Base-by-base conservation (phyloP, 257 asterid species). In the Euphrasia confusa region DNA sequence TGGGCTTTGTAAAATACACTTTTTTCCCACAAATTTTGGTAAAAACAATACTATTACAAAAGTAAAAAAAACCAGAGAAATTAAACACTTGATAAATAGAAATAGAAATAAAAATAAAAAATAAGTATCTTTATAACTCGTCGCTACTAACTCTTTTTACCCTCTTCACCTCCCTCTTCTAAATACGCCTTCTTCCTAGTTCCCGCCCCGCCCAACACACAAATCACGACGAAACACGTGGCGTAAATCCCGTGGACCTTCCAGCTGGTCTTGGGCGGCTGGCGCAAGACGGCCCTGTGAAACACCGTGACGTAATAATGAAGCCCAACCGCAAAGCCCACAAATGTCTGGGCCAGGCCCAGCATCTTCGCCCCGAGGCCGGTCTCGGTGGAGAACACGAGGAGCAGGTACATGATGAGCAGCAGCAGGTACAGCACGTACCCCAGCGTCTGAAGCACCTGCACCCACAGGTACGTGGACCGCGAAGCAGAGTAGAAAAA, bases 291-390 rank as follows among this genome's bases (percentile, higher is more conserved):
- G 0, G 95, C 90, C 75, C 77, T 76, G 18, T 86, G 97, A 73
- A 86, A 92, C 75, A 92, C 97, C 77, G 78, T 75, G 88, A 86
- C 71, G 67, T 89, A 92, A 62, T 87, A 86, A 79, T 92, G 99
- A 10, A 92, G 85, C 67, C 99, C 99, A 70, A 92, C 86, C 0
- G 94, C 76, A 17, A 86, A 84, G 82, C 99, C 99, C 83, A 89
- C 97, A 7, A 92, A 74, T 0, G 91, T 86, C 67, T 92, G 95
- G 71, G 70, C 95, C 76, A 92, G 77, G 79, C 96, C 89, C 72
- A 89, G 57, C 1, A 83, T 0, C 86, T 83, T 92, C 0, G 88
- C 75, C 1, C 59, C 57, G 40, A 69, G 74, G 69, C 85, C 95
- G 61, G 86, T 78, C 49, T 78, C 88, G 0, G 96, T 86, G 0